These are phyloP conservation scores for Erysimum cheiranthoides DNA, from an alignment of 345 rosid species.

Conservation along the genomic window DNA sequence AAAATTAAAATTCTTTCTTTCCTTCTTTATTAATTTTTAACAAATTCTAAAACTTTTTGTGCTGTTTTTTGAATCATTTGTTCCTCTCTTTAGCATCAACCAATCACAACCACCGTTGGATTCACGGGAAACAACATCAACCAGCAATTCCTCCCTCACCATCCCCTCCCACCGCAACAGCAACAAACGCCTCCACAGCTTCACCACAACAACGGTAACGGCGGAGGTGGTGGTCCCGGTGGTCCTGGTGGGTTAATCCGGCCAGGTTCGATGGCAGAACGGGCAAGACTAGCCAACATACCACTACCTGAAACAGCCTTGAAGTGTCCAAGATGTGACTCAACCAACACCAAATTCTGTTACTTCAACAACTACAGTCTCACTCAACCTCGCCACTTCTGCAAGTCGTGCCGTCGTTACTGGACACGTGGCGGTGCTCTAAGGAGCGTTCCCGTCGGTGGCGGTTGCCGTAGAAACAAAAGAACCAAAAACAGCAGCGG, in stretches of 20 bases:
- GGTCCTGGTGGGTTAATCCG: conserved; percentile 50
- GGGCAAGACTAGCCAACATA: conserved; percentile 73
- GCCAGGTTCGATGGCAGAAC: conserved; percentile 78
- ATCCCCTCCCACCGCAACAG: conserved; percentile 45
- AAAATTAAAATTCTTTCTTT: conserved; percentile 30
- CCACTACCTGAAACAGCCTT: conserved; percentile 67
- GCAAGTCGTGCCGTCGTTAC: conserved; percentile 84
- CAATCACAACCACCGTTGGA: conserved; percentile 51
- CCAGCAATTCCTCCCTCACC: conserved; percentile 43
- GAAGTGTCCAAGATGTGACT: conserved; percentile 86
- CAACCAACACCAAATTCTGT: conserved; percentile 83
- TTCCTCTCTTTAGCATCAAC: conserved; percentile 44
- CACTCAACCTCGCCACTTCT: conserved; percentile 88
- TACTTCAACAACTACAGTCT: conserved; percentile 88
- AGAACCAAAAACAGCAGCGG: conserved; percentile 54
- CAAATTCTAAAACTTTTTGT: conserved; percentile 31
- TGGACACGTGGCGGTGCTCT: conserved; percentile 91
- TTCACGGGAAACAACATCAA: conserved; percentile 49
- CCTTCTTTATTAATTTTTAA: conserved; percentile 15
- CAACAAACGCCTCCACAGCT: conserved; percentile 41
- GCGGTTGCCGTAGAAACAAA: conserved; percentile 83
- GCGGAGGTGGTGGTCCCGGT: conserved; percentile 63
- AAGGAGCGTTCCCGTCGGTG: conserved; percentile 84
- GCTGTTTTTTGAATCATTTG: conserved; percentile 29
- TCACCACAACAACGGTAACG: conserved; percentile 49